Base-by-base conservation (phyloP, 116 monocot genomes). In the Phalaenopsis hybrid region DNA sequence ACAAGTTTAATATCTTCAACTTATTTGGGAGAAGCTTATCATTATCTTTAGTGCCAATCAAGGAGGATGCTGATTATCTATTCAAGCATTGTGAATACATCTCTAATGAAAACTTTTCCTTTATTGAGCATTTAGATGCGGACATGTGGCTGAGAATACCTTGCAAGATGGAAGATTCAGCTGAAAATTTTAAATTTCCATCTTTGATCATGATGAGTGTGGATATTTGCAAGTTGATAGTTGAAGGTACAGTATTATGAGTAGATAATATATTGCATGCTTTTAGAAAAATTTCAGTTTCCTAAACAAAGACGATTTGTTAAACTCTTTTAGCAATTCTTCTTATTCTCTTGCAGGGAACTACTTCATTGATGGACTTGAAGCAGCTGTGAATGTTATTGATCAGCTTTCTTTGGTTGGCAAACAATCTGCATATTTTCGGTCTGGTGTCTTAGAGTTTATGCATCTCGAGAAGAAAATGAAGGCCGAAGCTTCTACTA, bases 141-240 rank as follows among this genome's bases (percentile, higher is more conserved):
- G 93, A 89, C 76, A 41, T 95, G 23, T 98, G 90, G 91, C 82
- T 98, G 74, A 86, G 88, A 75, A 87, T 93, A 78, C 98, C 96
- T 55, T 86, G 83, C 86, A 81, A 50, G 72, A 79, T 80, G 68
- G 48, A 73, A 8, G 18, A 68, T 76, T 76, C 78, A 77, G 28
- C 57, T 72, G 74, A 86, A 70, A 48, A 89, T 49, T 83, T 79
- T 82, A 48, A 75, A 86, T 8, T 82, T 70, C 90, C 91, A 41
- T 82, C 82, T 80, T 84, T 81, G 37, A 79, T 99, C 81, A 87
- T 88, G 89, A 74, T 87, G 81, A 90, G 76, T 78, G 73, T 67
- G 18, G 75, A 81, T 34, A 81, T 31, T 70, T 95, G 91, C 77
- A 83, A 84, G 41, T 83, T 99, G 59, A 77, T 87, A 80, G 84